Evolutionary conservation across 257 asterid genomes (phyloP).

Genomic region (Ligustrum vulgare): DNA sequence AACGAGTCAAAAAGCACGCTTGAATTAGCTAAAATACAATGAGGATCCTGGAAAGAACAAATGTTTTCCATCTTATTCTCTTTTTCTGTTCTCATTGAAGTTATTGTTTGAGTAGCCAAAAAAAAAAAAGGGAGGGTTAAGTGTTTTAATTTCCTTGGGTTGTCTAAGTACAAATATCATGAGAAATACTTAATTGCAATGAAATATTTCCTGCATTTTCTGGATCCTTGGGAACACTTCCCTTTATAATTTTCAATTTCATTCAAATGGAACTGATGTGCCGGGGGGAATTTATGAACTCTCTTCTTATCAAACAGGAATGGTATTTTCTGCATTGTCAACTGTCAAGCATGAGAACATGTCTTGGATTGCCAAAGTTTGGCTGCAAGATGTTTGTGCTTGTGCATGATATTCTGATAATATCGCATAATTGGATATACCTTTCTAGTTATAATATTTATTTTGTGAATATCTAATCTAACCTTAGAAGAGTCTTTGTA

Average conservation of each 20-base stretch:
- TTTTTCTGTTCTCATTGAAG: background rate
- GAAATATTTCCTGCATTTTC: conserved; percentile 3
- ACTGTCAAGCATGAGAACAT: background rate
- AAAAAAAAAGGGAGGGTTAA: background rate
- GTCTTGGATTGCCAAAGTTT: background rate
- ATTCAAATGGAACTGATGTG: background rate
- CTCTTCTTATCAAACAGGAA: background rate
- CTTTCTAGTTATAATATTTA: background rate
- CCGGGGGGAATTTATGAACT: background rate
- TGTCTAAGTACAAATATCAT: background rate
- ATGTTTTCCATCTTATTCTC: background rate
- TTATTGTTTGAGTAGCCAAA: background rate
- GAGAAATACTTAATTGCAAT: background rate
- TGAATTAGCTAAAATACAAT: no score
- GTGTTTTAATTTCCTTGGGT: background rate
- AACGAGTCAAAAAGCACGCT: no score
- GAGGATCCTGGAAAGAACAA: background rate
- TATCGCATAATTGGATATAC: background rate
- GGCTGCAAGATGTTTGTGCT: background rate
- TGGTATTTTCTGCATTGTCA: no score
- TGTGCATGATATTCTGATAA: background rate
- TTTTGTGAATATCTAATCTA: conserved; percentile 13
- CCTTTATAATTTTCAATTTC: background rate
- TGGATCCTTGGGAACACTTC: background rate
- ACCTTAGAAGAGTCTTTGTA: conserved; percentile 36